phyloP scores from a whole-genome alignment of 495 filamentous ascomycete genomes.

The Rhypophila decipiens region DNA sequence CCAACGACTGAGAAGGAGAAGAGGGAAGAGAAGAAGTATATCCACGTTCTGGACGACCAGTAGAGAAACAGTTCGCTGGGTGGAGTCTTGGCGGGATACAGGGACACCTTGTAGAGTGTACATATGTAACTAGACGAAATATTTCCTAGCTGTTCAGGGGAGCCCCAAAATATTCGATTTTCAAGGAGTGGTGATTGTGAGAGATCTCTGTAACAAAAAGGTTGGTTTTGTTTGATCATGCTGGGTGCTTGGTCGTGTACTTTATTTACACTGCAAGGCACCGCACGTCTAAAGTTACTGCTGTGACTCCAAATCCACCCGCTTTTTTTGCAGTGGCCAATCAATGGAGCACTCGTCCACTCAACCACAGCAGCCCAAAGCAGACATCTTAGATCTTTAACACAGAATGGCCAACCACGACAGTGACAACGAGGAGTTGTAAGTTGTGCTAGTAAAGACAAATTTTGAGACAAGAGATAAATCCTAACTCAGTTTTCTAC shows the following conservation, averaged over 20 bases:
- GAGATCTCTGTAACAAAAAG: too few relatives aligned
- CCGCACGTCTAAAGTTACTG: too few relatives aligned
- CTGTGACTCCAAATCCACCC: too few relatives aligned
- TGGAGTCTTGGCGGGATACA: constrained; percentile 6
- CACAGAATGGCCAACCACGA: constrained; percentile 22
- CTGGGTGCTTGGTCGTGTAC: too few relatives aligned
- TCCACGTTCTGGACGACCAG: constrained; percentile 89
- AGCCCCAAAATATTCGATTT: background rate
- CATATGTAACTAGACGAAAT: constrained; percentile 37
- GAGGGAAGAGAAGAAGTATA: constrained; percentile 89
- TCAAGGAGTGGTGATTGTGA: background rate
- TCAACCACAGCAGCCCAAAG: too few relatives aligned
- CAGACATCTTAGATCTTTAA: background rate
- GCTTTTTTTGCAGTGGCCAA: too few relatives aligned
- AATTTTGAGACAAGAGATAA: too few relatives aligned
- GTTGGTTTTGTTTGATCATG: too few relatives aligned
- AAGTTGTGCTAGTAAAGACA: constrained; percentile 16
- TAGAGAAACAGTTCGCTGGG: constrained; percentile 33
- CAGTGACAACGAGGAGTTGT: constrained; percentile 38
- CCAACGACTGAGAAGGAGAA: constrained; percentile 91
- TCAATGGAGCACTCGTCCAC: too few relatives aligned
- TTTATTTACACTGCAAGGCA: too few relatives aligned
- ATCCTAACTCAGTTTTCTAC: too few relatives aligned
- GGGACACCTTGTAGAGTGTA: constrained; percentile 29
- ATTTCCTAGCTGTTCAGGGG: constrained; percentile 13